Evolutionary conservation across 176 grass and related monocot genomes (phyloP).

Genomic region (maize (Zea mays)): DNA sequence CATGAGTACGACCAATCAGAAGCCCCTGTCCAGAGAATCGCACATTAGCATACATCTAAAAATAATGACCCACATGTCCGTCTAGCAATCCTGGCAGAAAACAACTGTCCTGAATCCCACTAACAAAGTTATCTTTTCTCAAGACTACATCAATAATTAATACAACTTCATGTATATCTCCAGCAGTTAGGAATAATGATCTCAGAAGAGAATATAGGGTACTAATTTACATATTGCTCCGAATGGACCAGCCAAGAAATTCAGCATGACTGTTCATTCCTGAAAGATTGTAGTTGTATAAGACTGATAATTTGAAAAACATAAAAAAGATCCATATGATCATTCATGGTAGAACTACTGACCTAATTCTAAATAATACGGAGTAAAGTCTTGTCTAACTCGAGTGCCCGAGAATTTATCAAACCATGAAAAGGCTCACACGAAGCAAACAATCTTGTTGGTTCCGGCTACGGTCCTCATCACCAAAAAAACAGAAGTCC

Average conservation of each 20-base stretch:
- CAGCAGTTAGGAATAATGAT: neutral
- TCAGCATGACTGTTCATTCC: neutral
- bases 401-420: neutral
- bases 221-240: neutral
- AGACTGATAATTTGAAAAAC: neutral
- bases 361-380: neutral
- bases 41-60: neutral
- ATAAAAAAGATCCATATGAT: neutral
- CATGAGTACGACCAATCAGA: conserved; percentile 45
- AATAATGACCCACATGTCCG: neutral
- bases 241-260: conserved; percentile 18
- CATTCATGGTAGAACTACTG: neutral
- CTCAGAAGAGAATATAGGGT: neutral
- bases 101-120: conserved; percentile 6
- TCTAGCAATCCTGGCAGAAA: conserved; percentile 14
- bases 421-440: neutral
- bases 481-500: neutral
- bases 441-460: neutral
- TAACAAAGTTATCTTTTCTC: neutral
- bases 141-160: neutral
- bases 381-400: neutral
- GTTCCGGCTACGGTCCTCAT: neutral
- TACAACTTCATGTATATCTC: neutral
- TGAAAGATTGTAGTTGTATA: neutral
- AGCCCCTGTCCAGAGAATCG: conserved; percentile 27